These are phyloP conservation scores for Aureoboletus auriporus DNA, from an alignment of 768 basidiomycete genomes.

Conservation along the genomic window DNA sequence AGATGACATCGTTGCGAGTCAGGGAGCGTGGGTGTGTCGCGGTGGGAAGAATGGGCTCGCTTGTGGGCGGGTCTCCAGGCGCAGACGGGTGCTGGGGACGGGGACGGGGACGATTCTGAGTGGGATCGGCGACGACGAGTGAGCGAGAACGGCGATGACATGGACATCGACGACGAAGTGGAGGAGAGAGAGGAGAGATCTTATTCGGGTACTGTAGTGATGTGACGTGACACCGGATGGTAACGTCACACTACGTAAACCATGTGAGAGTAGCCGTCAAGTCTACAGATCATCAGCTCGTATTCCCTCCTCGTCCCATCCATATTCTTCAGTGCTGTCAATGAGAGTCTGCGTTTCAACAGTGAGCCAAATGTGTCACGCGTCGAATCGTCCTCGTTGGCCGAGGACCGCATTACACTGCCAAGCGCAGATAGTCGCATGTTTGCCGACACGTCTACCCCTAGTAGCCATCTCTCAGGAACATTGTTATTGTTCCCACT, in stretches of 20 bases:
- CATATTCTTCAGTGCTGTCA: slow-evolving; percentile 7
- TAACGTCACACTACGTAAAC: slow-evolving; percentile 26
- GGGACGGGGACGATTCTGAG: slow-evolving; percentile 39
- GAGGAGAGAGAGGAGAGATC: slow-evolving; percentile 1
- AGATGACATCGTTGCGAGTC: slow-evolving; percentile 48
- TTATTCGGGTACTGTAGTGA: slow-evolving; percentile 12
- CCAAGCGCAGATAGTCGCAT: slow-evolving; percentile 51
- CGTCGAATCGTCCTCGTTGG: slow-evolving; percentile 8
- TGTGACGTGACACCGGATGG: slow-evolving; percentile 12
- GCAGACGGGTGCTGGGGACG: slow-evolving; percentile 33
- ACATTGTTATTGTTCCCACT: background rate
- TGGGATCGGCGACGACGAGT: slow-evolving; percentile 51
- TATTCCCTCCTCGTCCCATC: background rate
- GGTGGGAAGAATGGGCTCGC: slow-evolving; percentile 42
- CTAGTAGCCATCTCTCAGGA: slow-evolving; percentile 6
- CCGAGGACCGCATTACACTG: slow-evolving; percentile 34
- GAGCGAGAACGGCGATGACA: slow-evolving; percentile 28
- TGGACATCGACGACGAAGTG: background rate
- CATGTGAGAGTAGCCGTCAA: slow-evolving; percentile 11
- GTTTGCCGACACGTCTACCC: slow-evolving; percentile 1
- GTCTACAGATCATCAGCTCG: slow-evolving; percentile 22
- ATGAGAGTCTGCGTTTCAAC: slow-evolving; percentile 31
- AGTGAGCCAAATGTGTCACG: slow-evolving; percentile 22
- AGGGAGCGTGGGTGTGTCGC: slow-evolving; percentile 31
- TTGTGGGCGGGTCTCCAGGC: slow-evolving; percentile 45